Conservation (phyloP, 1,284 basidiomycete genomes). For the Coniferiporia sulphurascens region DNA sequence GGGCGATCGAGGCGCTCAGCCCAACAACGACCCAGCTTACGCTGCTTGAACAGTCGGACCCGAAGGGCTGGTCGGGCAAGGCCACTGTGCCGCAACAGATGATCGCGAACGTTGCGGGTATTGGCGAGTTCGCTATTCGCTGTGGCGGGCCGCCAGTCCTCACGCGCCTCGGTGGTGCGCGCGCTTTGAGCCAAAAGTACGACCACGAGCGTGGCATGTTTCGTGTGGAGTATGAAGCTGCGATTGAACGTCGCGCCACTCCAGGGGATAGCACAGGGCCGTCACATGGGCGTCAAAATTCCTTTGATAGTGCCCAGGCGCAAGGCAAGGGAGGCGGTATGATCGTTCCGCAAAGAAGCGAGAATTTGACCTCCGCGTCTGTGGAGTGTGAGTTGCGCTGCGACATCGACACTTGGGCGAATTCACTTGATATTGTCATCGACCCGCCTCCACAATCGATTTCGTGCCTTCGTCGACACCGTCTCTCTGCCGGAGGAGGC, state of each 20-base stretch:
- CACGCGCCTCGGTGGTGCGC: constrained; percentile 81
- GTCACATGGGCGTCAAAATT: constrained; percentile 11
- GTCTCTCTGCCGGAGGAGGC: constrained; percentile 83
- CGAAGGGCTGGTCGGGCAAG: constrained; percentile 97
- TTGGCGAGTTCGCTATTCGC: constrained; percentile 94
- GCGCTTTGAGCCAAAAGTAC: constrained; percentile 70
- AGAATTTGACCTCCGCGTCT: constrained; percentile 10
- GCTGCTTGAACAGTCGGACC: constrained; percentile 94
- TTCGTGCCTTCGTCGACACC: constrained; percentile 82
- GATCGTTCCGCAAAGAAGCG: constrained; percentile 14
- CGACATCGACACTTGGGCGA: constrained; percentile 90
- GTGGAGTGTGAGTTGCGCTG: constrained; percentile 94
- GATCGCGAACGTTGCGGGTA: constrained; percentile 80
- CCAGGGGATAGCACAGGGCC: constrained; percentile 22
- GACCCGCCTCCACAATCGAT: constrained; percentile 90
- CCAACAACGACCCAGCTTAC: constrained; percentile 95
- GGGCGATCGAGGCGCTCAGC: constrained; percentile 94
- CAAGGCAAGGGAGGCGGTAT: neutral
- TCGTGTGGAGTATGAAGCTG: constrained; percentile 81
- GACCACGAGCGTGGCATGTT: constrained; percentile 85
- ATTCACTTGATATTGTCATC: constrained; percentile 84
- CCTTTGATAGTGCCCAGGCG: constrained; percentile 4
- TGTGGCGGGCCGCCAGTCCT: constrained; percentile 89
- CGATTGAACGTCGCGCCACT: constrained; percentile 41
- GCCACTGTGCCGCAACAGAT: constrained; percentile 89